phyloP scores from a whole-genome alignment of 495 filamentous ascomycete genomes.

The Penicillium tannophilum region DNA sequence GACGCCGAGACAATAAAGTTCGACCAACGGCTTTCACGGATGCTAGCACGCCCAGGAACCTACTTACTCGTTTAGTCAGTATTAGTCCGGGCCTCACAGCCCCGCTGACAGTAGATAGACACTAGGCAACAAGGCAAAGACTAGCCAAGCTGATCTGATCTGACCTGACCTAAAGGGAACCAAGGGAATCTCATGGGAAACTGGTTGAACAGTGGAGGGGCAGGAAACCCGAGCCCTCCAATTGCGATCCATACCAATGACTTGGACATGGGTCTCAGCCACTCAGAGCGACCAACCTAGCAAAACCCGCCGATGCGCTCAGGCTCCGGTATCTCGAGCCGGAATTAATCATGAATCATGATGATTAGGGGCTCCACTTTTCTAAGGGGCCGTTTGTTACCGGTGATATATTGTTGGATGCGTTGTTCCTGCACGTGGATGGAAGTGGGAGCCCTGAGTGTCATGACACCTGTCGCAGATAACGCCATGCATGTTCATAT shows the following conservation, averaged over 20 bases:
- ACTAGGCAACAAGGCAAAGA: neutral
- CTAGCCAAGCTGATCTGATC: neutral
- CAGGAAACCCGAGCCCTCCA: slow-evolving; percentile 2
- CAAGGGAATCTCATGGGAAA: neutral
- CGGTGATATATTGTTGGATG: neutral
- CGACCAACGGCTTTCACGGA: slow-evolving; percentile 20
- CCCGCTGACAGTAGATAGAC: slow-evolving; percentile 4
- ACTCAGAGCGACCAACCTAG: neutral
- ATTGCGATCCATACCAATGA: neutral
- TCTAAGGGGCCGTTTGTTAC: neutral
- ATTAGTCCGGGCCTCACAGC: neutral
- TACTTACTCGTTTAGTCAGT: neutral
- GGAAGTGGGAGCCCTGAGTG: neutral
- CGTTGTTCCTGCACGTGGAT: neutral
- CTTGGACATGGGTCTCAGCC: slow-evolving; percentile 4
- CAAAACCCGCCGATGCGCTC: neutral
- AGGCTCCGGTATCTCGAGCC: neutral
- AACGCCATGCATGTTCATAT: neutral
- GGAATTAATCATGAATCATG: neutral
- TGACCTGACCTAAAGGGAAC: neutral
- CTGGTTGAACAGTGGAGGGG: neutral
- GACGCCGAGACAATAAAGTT: slow-evolving; percentile 10
- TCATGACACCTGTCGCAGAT: neutral
- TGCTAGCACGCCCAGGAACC: slow-evolving; percentile 12
- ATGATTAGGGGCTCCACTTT: neutral